Conservation (phyloP, 2,329 filamentous ascomycete genomes). For the Trichophyton benhamiae region DNA sequence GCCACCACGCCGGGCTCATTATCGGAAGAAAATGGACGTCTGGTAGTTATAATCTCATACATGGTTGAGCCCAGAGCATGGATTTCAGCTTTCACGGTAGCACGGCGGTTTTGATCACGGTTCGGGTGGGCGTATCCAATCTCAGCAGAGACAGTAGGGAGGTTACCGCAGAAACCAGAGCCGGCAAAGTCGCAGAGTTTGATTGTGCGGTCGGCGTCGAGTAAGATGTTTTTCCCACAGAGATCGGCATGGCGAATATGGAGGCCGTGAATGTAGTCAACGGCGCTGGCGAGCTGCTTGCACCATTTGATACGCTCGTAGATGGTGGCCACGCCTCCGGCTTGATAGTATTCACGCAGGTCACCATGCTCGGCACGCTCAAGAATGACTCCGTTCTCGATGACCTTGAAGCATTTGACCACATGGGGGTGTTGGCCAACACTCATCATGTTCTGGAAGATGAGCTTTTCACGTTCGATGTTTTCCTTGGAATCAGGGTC, state of each 20-base stretch:
- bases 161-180: constrained; percentile 2
- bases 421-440: constrained; percentile 5
- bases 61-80: constrained; percentile 9
- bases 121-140: constrained; percentile 2
- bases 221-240: constrained; percentile 5
- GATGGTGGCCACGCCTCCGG: constrained; percentile 4
- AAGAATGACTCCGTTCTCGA: constrained; percentile 4
- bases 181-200: constrained; percentile 10
- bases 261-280: constrained; percentile 5
- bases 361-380: constrained; percentile 6
- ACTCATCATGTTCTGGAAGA: constrained; percentile 3
- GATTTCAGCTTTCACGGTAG: constrained; percentile 5
- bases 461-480: constrained; percentile 3
- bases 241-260: constrained; percentile 7
- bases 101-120: not conserved
- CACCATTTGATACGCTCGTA: constrained; percentile 6
- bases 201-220: constrained; percentile 6
- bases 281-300: constrained; percentile 3
- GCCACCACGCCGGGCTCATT: not conserved
- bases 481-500: constrained; percentile 5
- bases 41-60: constrained; percentile 10
- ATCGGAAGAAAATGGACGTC: not conserved
- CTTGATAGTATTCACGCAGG: constrained; percentile 4
- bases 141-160: not conserved
- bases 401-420: not conserved